Percentiles rank a stretch among this genome's conserved stretches.
phyloP scores from a whole-genome alignment of 495 filamentous ascomycete genomes.

The Penicillium flavigenum region DNA sequence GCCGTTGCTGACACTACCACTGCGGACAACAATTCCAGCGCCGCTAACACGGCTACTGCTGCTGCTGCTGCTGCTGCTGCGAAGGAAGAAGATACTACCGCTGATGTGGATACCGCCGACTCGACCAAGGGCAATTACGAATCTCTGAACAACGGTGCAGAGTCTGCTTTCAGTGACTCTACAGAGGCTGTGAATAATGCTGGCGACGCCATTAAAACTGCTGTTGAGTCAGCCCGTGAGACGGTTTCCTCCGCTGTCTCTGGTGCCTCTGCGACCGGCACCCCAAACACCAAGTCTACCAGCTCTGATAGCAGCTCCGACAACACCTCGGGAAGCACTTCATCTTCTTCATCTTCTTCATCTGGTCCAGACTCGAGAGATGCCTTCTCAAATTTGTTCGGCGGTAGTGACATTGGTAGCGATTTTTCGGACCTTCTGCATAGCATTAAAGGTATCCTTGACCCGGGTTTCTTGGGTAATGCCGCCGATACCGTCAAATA shows the following conservation, averaged over 20 bases:
- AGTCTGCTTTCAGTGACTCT: neutral
- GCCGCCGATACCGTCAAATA: constrained; percentile 37
- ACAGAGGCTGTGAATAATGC: neutral
- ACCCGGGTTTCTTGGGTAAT: constrained; percentile 28
- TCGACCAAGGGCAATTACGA: constrained; percentile 1
- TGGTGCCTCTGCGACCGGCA: neutral
- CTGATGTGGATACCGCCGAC: constrained; percentile 1
- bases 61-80: neutral
- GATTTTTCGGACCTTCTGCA: constrained; percentile 12
- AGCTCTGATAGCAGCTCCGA: neutral
- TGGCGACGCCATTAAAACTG: neutral
- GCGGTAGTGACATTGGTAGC: neutral
- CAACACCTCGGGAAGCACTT: constrained; percentile 9
- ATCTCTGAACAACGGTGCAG: neutral
- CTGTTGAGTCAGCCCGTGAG: neutral
- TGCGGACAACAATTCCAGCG: neutral
- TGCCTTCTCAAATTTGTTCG: constrained; percentile 8
- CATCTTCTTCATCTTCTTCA: neutral
- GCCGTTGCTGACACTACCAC: constrained; percentile 6
- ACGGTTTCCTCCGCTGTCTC: neutral
- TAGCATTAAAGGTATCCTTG: constrained; percentile 21
- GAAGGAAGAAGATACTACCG: constrained; percentile 3
- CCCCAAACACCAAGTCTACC: constrained; percentile 12
- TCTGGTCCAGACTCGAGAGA: neutral
- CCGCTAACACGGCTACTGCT: neutral